Conservation (phyloP, 768 basidiomycete species). For the Hirschioporus abietinus region DNA sequence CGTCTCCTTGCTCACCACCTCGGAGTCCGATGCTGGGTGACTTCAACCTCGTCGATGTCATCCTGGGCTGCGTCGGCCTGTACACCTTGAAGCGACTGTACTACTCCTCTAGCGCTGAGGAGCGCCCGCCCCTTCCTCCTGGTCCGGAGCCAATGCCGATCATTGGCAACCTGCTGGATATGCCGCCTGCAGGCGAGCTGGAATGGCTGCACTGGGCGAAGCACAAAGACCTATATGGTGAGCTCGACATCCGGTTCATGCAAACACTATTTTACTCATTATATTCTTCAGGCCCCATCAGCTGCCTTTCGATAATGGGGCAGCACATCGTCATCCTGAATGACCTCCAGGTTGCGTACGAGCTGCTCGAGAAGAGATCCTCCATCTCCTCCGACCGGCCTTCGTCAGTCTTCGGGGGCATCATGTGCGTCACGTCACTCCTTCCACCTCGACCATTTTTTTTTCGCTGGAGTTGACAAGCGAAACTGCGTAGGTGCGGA, state of each 20-base stretch:
- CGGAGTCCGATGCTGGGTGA: background rate
- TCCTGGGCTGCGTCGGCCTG: background rate
- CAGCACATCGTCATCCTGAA: constrained; percentile 15
- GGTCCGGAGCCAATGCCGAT: constrained; percentile 11
- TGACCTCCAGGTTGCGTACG: constrained; percentile 12
- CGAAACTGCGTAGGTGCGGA: background rate
- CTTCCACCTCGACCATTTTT: background rate
- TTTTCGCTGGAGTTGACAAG: too few species aligned
- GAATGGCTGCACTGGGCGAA: constrained; percentile 6
- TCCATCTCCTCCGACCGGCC: constrained; percentile 15
- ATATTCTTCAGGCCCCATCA: background rate
- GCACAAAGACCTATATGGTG: constrained; percentile 10
- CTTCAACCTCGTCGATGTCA: background rate
- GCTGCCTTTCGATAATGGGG: constrained; percentile 9
- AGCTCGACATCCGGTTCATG: background rate
- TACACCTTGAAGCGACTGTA: background rate
- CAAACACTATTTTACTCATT: background rate
- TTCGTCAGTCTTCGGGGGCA: background rate
- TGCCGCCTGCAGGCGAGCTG: constrained; percentile 7
- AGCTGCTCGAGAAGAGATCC: constrained; percentile 10
- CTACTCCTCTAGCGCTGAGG: background rate
- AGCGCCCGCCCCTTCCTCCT: constrained; percentile 10
- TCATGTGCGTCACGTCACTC: background rate
- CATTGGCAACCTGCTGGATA: constrained; percentile 12
- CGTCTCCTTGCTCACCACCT: too few species aligned